Percentiles rank a stretch among this genome's conserved stretches.
Evolutionary conservation across 2,329 filamentous ascomycete species (phyloP).

Genomic region (Colletotrichum tropicale): DNA sequence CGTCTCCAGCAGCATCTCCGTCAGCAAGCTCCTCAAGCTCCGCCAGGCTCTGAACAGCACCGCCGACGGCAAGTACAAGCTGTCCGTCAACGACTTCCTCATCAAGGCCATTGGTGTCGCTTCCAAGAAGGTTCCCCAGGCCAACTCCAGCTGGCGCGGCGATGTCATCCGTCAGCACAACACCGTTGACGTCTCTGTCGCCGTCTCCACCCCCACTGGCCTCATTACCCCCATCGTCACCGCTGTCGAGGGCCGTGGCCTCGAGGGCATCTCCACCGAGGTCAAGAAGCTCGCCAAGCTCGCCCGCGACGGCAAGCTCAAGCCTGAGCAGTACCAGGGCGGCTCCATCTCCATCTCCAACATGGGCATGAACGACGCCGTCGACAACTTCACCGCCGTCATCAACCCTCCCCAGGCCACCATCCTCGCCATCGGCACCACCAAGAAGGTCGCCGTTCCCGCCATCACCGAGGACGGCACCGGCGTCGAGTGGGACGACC

Average conservation of each 20-base stretch:
- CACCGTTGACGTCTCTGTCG: constrained; percentile 92
- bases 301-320: constrained; percentile 95
- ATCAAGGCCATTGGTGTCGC: constrained; percentile 94
- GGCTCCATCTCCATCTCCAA: constrained; percentile 99
- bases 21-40: constrained; percentile 94
- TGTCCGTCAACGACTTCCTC: constrained; percentile 99
- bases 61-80: constrained; percentile 93
- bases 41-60: constrained; percentile 90
- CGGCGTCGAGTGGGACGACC: constrained; percentile 88
- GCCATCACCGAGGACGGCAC: constrained; percentile 74
- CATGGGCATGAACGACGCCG: constrained; percentile 99
- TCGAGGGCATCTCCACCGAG: constrained; percentile 83
- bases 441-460: constrained; percentile 92
- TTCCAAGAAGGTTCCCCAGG: constrained; percentile 90
- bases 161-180: constrained; percentile 93
- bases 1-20: constrained; percentile 88
- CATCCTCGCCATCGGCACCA: constrained; percentile 93
- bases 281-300: constrained; percentile 98
- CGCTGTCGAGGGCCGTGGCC: constrained; percentile 83
- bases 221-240: constrained; percentile 98
- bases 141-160: constrained; percentile 94
- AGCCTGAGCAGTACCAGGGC: constrained; percentile 99
- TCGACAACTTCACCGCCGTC: constrained; percentile 96
- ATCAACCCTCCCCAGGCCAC: constrained; percentile 98
- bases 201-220: constrained; percentile 89